Evolutionary conservation across 305 asterid species (phyloP), one percentile per base, ranked within the genome.

Genomic region (Solanum aculeatissimum): DNA sequence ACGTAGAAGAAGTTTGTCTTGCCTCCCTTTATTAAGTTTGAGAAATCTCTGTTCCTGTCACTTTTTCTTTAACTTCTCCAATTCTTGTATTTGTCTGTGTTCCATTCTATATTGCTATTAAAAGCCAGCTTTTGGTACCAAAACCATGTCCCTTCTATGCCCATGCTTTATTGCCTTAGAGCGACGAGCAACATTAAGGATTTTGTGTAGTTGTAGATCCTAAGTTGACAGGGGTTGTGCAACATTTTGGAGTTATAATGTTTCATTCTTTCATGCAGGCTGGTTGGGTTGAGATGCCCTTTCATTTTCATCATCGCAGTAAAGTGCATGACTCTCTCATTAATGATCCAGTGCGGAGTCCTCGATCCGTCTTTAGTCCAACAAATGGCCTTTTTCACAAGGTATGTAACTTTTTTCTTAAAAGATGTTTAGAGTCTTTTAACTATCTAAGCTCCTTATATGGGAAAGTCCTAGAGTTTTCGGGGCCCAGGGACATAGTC

Each of bases 291-390:
- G 95, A 93, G 86, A 89, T 85, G 83, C 86, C 90, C 35, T 65
- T 89, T 74, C 95, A 86, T 53, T 88, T 88, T 74, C 94, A 89
- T 83, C 91, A 84, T 72, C 87, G 63, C 27, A 89, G 90, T 84
- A 91, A 91, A 88, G 89, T 82, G 65, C 93, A 87, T 69, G 83
- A 51, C 66, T 89, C 91, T 55, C 86, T 91, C 3, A 87, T 85
- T 7, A 90, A 88, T 82, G 93, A 92, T 86, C 74, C 81, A 63
- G 84, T 84, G n/a, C 91, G 89, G 72, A 92, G 91, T 85, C 97
- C 95, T 58, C 92, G 66, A 77, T 92, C 95, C 4, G 90, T 90
- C 58, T 89, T 94, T 87, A 92, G 93, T 84, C 91, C 91, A 68
- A 92, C 86, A 87, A 91, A 90, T 63, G 93, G 92, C 42, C 85